Conservation (phyloP, 2,329 filamentous ascomycete species). For the Ophiostoma triangulosporum region DNA sequence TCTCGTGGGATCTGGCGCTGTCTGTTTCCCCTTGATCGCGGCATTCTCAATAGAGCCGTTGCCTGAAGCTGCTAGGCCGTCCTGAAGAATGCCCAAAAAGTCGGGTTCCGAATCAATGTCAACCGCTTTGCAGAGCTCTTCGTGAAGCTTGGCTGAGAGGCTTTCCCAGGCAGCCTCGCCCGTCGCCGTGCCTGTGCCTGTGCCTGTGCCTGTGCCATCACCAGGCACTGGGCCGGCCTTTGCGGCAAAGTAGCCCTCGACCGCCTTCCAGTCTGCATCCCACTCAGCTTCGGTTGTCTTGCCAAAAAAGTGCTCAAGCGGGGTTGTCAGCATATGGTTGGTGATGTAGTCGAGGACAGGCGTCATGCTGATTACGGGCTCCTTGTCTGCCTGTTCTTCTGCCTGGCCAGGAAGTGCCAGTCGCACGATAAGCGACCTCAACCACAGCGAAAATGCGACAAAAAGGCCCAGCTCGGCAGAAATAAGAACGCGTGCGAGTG, state of each 20-base stretch:
- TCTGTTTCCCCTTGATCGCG: not conserved
- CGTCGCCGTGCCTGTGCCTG: not conserved
- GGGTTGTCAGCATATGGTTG: constrained; percentile 52
- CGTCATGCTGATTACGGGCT: constrained; percentile 59
- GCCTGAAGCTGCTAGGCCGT: not conserved
- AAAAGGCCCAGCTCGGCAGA: constrained; percentile 72
- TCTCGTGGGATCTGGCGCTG: not conserved
- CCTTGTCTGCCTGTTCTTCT: constrained; percentile 65
- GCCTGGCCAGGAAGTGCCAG: constrained; percentile 53
- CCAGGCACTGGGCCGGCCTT: not conserved
- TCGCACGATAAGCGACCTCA: constrained; percentile 70
- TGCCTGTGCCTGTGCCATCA: no score
- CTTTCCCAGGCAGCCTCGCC: constrained; percentile 8
- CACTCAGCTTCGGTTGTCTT: constrained; percentile 37
- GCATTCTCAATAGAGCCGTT: not conserved
- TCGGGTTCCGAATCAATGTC: constrained; percentile 4
- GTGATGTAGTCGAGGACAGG: constrained; percentile 69
- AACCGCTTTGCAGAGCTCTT: constrained; percentile 10
- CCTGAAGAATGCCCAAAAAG: constrained; percentile 6
- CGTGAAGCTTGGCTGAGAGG: constrained; percentile 26
- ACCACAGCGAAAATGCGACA: constrained; percentile 65
- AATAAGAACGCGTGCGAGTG: constrained; percentile 57
- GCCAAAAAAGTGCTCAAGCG: constrained; percentile 47
- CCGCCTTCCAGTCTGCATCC: constrained; percentile 27
- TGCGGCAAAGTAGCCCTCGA: not conserved